Conservation (phyloP, 768 basidiomycete species). For the Russula compacta region DNA sequence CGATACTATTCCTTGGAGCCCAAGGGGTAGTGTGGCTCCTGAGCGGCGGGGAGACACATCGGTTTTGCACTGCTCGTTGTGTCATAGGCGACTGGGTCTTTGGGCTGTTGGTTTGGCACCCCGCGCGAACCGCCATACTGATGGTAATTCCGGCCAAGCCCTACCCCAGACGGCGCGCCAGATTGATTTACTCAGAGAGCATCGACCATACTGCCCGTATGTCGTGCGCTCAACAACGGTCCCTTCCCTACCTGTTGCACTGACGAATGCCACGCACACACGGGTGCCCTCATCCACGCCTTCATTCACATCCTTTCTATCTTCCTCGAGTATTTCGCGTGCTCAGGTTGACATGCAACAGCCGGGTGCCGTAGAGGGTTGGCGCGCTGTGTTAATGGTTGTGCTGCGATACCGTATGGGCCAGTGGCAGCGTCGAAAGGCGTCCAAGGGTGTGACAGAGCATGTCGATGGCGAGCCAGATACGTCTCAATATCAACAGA, state of each 20-base stretch:
- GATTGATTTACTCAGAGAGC: conserved; percentile 72
- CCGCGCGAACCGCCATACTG: conserved; percentile 10
- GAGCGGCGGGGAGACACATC: conserved; percentile 23
- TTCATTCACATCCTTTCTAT: conserved; percentile 23
- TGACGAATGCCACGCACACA: not conserved
- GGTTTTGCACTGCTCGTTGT: conserved; percentile 18
- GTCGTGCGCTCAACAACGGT: conserved; percentile 59
- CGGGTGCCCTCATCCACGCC: conserved; percentile 19
- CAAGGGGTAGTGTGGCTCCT: conserved; percentile 9
- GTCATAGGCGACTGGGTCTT: conserved; percentile 18
- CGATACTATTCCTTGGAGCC: conserved; percentile 14
- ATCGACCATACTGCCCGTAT: conserved; percentile 82
- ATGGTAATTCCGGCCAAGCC: conserved; percentile 2
- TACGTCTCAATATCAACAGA: not conserved
- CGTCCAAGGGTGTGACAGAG: conserved; percentile 16
- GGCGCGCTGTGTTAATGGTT: conserved; percentile 68
- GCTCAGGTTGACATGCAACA: conserved; percentile 28
- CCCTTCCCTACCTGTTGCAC: conserved; percentile 40
- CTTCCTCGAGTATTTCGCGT: conserved; percentile 25
- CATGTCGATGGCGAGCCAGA: not conserved
- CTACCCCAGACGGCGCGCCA: conserved; percentile 32
- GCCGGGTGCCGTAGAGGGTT: conserved; percentile 52
- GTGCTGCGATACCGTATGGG: conserved; percentile 58
- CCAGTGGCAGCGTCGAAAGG: conserved; percentile 40
- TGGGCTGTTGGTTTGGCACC: conserved; percentile 16